These are phyloP conservation scores for Linaria vulgaris DNA, from an alignment of 257 asterid genomes.

Conservation along the genomic window DNA sequence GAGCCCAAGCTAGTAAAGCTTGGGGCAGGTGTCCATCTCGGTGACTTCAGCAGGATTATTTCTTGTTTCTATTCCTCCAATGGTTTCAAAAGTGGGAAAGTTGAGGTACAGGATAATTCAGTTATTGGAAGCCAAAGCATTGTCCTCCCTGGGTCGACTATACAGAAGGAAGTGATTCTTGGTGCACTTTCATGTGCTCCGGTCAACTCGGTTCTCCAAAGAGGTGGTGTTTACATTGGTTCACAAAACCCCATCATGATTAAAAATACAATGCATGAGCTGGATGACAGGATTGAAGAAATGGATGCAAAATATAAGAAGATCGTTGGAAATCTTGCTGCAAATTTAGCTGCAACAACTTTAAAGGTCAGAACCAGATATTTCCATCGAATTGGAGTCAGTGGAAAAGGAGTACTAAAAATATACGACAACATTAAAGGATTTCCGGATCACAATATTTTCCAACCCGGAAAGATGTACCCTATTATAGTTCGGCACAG, in stretches of 20 bases:
- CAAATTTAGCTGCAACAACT: slow-evolving; percentile 76
- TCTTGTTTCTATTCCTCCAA: slow-evolving; percentile 58
- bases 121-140: slow-evolving; percentile 84
- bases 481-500: slow-evolving; percentile 73
- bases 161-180: slow-evolving; percentile 64
- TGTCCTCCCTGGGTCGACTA: slow-evolving; percentile 66
- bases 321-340: slow-evolving; percentile 75
- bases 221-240: slow-evolving; percentile 80
- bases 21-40: slow-evolving; percentile 76
- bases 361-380: slow-evolving; percentile 70
- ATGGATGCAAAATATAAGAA: slow-evolving; percentile 75
- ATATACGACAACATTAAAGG: slow-evolving; percentile 57
- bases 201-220: slow-evolving; percentile 52
- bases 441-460: slow-evolving; percentile 61
- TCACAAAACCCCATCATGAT: slow-evolving; percentile 72
- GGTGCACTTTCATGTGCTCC: slow-evolving; percentile 87
- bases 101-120: slow-evolving; percentile 59
- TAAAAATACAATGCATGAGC: slow-evolving; percentile 61
- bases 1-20: slow-evolving; percentile 56
- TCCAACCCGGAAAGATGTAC: slow-evolving; percentile 49
- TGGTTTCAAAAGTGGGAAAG: slow-evolving; percentile 48
- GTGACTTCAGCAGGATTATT: slow-evolving; percentile 76
- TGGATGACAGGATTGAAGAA: slow-evolving; percentile 83
- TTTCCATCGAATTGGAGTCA: slow-evolving; percentile 72
- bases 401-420: slow-evolving; percentile 60